A percentile compares a stretch with the other conserved stretches of the same genome.
phyloP scores from a whole-genome alignment of 1,284 basidiomycete genomes.

The Anthracocystis walkeri region DNA sequence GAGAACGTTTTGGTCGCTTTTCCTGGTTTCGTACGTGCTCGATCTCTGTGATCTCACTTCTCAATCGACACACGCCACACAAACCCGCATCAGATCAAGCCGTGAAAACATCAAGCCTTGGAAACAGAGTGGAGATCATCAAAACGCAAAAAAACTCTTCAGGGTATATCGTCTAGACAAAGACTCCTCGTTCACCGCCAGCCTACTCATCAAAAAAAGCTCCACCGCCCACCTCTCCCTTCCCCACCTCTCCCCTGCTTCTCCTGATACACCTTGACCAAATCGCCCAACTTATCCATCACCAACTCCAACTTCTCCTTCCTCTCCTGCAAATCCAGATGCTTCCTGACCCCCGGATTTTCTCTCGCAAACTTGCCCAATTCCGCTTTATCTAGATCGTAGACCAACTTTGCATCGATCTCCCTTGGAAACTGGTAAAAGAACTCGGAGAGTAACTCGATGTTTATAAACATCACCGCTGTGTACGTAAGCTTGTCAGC shows the following conservation, averaged over 20 bases:
- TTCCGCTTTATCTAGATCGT: constrained; percentile 87
- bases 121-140: neutral
- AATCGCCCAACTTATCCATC: constrained; percentile 67
- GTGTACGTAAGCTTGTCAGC: constrained; percentile 97
- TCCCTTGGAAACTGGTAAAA: constrained; percentile 99
- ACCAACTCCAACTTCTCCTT: constrained; percentile 85
- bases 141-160: neutral
- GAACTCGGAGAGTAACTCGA: constrained; percentile 93
- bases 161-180: constrained; percentile 15
- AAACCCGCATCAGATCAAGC: no score
- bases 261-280: constrained; percentile 70
- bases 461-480: constrained; percentile 94
- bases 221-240: constrained; percentile 39
- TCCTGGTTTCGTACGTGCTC: no score
- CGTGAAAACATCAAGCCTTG: no score
- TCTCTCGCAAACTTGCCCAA: constrained; percentile 91
- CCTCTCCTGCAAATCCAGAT: constrained; percentile 94
- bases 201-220: constrained; percentile 46
- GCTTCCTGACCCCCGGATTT: constrained; percentile 85
- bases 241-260: constrained; percentile 34
- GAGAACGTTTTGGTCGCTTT: no score
- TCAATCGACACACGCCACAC: no score
- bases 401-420: constrained; percentile 92
- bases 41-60: no score
- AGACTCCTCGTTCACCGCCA: no score